These are phyloP conservation scores for Alternaria consortialis DNA, from an alignment of 2,329 filamentous ascomycete genomes.

Conservation along the genomic window DNA sequence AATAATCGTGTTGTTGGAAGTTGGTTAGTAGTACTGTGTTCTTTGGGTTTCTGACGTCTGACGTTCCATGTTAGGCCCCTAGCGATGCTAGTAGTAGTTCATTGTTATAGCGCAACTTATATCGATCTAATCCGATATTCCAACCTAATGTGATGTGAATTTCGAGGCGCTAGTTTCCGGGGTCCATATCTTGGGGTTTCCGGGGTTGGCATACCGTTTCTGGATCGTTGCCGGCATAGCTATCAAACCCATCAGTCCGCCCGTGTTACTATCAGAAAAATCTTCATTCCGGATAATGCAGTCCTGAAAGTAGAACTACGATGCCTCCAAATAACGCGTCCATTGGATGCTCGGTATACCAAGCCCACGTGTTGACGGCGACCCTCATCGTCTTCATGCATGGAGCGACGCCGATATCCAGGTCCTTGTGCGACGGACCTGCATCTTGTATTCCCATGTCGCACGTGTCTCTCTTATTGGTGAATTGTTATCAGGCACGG, in stretches of 20 bases:
- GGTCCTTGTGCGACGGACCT: constrained; percentile 17
- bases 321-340: background rate
- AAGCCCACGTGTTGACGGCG: constrained; percentile 20
- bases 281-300: background rate
- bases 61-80: background rate
- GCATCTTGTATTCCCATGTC: constrained; percentile 14
- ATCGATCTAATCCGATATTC: background rate
- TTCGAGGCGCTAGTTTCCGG: background rate
- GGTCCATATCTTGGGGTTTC: constrained; percentile 9
- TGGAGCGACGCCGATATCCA: constrained; percentile 22
- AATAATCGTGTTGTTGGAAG: background rate
- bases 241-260: background rate
- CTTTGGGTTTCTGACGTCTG: background rate
- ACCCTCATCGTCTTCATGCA: background rate
- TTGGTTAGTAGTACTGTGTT: background rate
- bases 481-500: constrained; percentile 34
- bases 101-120: background rate
- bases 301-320: background rate
- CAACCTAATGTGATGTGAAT: background rate
- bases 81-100: background rate
- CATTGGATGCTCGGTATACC: background rate
- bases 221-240: background rate
- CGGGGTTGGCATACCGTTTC: constrained; percentile 5
- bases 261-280: background rate
- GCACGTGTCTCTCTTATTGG: constrained; percentile 45